Base-by-base conservation (phyloP, 2,329 filamentous ascomycete species). In the Aspergillus phoenicis region DNA sequence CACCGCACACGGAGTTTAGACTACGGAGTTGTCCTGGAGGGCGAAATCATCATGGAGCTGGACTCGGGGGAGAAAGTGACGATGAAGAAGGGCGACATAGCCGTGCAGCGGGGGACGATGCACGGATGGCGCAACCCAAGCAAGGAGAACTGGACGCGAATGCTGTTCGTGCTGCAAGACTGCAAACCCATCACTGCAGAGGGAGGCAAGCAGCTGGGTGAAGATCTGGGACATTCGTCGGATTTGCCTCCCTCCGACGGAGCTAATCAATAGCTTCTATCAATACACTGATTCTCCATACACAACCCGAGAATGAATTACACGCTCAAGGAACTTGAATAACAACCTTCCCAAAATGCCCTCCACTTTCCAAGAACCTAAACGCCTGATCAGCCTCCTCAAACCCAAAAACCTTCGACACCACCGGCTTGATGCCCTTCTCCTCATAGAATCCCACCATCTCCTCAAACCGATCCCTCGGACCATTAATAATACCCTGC, bases 401-500 rank as follows among this genome's bases (percentile, higher is more conserved):
- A 24, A 87, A 78, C 11, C 77, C 73, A 68, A 86, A 87, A 3
- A 82, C 77, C 68, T 82, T 83, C 63, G 87, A 84, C 8, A 87
- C 80, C 7, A 86, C 74, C 0, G 76, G 76, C 8, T 64, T 69
- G 22, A 79, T 70, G 53, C 68, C 59, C 17, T 74, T 71, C 56
- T 61, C 61, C 55, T 77, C 71, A 30, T 73, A 75, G 63, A 77
- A 78, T 1, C 45, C 59, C 10, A 74, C 52, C 71, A 77, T 73
- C 58, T 78, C 75, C 63, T 78, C 75, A 39, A 78, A 83, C 43
- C 81, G 75, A 63, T 86, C 84, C 64, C 80, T 81, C 0, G 87
- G 86, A 0, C 87, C 88, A 70, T 89, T 89, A 28, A 89, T 67
- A 6, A 89, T 83, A 0, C 88, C 83, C 70, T 84, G 84, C 7